These are phyloP conservation scores for Nicotiana noctiflora DNA, from an alignment of 257 asterid genomes.

Conservation along the genomic window DNA sequence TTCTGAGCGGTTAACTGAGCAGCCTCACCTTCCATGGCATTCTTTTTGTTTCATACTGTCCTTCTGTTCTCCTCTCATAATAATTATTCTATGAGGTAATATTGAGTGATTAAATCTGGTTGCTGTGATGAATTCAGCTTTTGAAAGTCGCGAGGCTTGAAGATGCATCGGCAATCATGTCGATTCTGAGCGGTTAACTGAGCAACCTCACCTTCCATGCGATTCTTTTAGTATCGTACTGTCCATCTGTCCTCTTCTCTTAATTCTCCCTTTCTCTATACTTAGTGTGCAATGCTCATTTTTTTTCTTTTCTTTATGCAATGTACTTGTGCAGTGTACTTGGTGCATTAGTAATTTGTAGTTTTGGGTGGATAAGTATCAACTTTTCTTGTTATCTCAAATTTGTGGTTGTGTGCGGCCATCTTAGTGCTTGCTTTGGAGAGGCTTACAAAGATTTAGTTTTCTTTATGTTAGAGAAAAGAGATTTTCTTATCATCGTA, in stretches of 20 bases:
- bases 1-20: too few relatives aligned
- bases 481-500: too few relatives aligned
- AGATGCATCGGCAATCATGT: conserved; percentile 15
- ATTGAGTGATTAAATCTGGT: too few relatives aligned
- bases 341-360: neutral
- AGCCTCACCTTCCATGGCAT: too few relatives aligned
- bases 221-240: neutral
- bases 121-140: conserved; percentile 2
- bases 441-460: neutral
- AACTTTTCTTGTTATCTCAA: neutral
- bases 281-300: neutral
- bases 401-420: neutral
- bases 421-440: neutral
- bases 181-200: conserved; percentile 34
- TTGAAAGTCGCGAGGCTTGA: conserved; percentile 5
- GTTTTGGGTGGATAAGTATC: neutral
- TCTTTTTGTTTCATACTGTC: too few relatives aligned
- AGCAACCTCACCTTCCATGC: conserved; percentile 14
- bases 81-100: too few relatives aligned
- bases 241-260: neutral
- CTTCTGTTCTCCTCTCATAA: too few relatives aligned
- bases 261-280: neutral
- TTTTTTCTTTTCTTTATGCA: neutral
- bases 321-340: neutral
- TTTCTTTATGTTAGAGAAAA: too few relatives aligned